These are phyloP conservation scores for Didymella exigua DNA, from an alignment of 2,329 filamentous ascomycete genomes.

Conservation along the genomic window DNA sequence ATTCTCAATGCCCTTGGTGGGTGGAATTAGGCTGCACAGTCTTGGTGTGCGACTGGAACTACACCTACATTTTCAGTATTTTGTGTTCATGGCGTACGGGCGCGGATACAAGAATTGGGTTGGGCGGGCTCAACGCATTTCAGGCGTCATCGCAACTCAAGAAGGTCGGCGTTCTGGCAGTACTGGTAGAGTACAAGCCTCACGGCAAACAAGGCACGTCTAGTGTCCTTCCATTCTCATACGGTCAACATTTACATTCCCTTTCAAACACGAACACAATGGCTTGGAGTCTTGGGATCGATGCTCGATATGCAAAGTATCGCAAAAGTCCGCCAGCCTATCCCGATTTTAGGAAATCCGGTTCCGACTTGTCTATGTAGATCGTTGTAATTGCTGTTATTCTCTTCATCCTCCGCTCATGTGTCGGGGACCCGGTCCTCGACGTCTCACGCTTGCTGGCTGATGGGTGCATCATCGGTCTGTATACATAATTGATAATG, in stretches of 20 bases:
- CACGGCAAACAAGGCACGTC: neutral
- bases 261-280: neutral
- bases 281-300: neutral
- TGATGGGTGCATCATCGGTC: neutral
- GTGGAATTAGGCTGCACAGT: too few species aligned
- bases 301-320: neutral
- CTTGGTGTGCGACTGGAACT: neutral
- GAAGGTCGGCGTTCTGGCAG: neutral
- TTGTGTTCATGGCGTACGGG: slow-evolving; percentile 6
- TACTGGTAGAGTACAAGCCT: neutral
- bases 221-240: neutral
- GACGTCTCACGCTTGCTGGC: neutral
- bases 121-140: slow-evolving; percentile 3
- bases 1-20: neutral
- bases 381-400: neutral
- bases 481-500: neutral
- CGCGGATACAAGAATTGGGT: neutral
- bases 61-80: neutral
- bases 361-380: neutral
- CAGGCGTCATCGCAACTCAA: slow-evolving; percentile 6
- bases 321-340: neutral
- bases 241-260: neutral
- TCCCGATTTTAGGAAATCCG: too few species aligned
- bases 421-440: neutral
- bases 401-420: neutral